A percentile compares a stretch with the other conserved stretches of the same genome.
Evolutionary conservation across 345 rosid genomes (phyloP).

Genomic region (Brassica napus): Da-Ae NC_063449.1:18126501-18127000

Average conservation of each 20-base stretch:
- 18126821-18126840: not conserved
- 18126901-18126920: not conserved
- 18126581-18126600: constrained; percentile 78
- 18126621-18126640: constrained; percentile 62
- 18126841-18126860: not conserved
- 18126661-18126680: no score
- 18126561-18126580: constrained; percentile 82
- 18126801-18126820: not conserved
- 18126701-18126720: no score
- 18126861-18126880: not conserved
- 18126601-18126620: constrained; percentile 81
- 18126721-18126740: no score
- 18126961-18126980: not conserved
- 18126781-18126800: no score
- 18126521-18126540: constrained; percentile 94
- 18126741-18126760: no score
- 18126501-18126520: constrained; percentile 78
- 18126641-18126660: no score
- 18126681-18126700: no score
- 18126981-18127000: not conserved
- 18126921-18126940: not conserved
- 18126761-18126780: no score
- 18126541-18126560: constrained; percentile 94
- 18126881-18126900: not conserved
- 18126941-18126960: not conserved